These are phyloP conservation scores for Physcia stellaris DNA, from an alignment of 495 filamentous ascomycete genomes.

Conservation along the genomic window DNA sequence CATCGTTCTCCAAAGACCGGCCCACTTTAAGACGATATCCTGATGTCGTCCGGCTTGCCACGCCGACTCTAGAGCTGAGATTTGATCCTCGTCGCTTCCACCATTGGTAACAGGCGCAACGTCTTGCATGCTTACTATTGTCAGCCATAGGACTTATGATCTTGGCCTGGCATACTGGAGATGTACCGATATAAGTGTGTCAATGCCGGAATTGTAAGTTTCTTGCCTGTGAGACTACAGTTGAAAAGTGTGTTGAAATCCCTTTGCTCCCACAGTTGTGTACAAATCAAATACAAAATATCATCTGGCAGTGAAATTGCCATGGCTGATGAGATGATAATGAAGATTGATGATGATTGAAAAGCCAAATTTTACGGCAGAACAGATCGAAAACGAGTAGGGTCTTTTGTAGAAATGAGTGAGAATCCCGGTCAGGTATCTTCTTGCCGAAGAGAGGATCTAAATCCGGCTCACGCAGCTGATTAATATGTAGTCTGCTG, in stretches of 20 bases:
- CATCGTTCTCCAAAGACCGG: conserved; percentile 55
- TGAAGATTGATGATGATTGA: too few species aligned
- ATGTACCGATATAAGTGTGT: conserved; percentile 48
- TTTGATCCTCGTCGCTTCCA: conserved; percentile 25
- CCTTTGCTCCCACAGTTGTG: conserved; percentile 33
- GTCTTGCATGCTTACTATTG: conserved; percentile 22
- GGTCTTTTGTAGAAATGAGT: too few species aligned
- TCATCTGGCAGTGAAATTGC: conserved; percentile 42
- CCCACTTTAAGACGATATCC: conserved; percentile 32
- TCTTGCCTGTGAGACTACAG: conserved; percentile 34
- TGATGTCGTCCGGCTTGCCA: conserved; percentile 5
- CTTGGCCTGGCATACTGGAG: background rate
- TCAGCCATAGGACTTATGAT: conserved; percentile 5
- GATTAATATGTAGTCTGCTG: too few species aligned
- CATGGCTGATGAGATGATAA: too few species aligned
- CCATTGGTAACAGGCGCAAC: conserved; percentile 25
- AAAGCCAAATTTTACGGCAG: too few species aligned
- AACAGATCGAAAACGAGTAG: too few species aligned
- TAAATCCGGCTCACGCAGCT: too few species aligned
- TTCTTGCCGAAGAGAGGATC: too few species aligned
- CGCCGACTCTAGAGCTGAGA: conserved; percentile 15
- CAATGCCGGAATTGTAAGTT: conserved; percentile 42
- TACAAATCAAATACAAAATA: conserved; percentile 44
- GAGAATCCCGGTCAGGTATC: too few species aligned
- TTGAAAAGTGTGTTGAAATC: conserved; percentile 46